phyloP scores from a whole-genome alignment of 495 filamentous ascomycete genomes.

The Lindgomyces ingoldianus region DNA sequence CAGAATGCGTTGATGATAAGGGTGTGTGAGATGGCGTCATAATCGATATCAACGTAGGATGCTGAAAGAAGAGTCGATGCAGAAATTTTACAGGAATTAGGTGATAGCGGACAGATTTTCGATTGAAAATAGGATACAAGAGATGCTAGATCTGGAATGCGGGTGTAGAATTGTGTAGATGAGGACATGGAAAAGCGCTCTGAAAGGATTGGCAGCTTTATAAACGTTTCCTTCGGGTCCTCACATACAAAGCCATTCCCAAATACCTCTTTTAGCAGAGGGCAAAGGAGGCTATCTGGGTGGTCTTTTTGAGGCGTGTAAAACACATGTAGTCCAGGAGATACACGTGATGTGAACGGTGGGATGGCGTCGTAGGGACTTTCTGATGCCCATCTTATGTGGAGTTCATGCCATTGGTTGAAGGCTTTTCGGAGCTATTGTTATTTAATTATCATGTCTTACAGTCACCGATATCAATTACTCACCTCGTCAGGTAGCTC shows the following conservation, averaged over 20 bases:
- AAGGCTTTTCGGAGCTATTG: conserved; percentile 61
- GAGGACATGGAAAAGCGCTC: conserved; percentile 67
- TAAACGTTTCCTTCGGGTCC: conserved; percentile 65
- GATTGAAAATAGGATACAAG: conserved; percentile 60
- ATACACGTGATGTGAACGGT: conserved; percentile 72
- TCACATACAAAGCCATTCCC: conserved; percentile 51
- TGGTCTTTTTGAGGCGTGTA: conserved; percentile 60
- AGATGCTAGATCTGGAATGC: conserved; percentile 56
- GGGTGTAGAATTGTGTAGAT: conserved; percentile 67
- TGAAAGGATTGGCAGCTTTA: conserved; percentile 58
- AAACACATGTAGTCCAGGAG: conserved; percentile 81
- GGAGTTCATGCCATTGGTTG: conserved; percentile 68
- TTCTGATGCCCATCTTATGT: conserved; percentile 75
- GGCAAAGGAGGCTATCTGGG: conserved; percentile 59
- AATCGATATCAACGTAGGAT: conserved; percentile 74
- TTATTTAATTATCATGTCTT: too few species aligned
- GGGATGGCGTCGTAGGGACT: conserved; percentile 56
- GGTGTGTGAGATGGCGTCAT: conserved; percentile 67
- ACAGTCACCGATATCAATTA: not conserved
- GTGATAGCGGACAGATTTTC: conserved; percentile 53
- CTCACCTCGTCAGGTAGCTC: conserved; percentile 73
- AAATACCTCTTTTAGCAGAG: conserved; percentile 62
- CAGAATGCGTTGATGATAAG: conserved; percentile 64
- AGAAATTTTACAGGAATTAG: conserved; percentile 14
- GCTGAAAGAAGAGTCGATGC: conserved; percentile 51